Percentiles rank a stretch among this genome's conserved stretches.
These are phyloP conservation scores for Cornus suecica DNA, from an alignment of 148 eudicot species.

Conservation along the genomic window DNA sequence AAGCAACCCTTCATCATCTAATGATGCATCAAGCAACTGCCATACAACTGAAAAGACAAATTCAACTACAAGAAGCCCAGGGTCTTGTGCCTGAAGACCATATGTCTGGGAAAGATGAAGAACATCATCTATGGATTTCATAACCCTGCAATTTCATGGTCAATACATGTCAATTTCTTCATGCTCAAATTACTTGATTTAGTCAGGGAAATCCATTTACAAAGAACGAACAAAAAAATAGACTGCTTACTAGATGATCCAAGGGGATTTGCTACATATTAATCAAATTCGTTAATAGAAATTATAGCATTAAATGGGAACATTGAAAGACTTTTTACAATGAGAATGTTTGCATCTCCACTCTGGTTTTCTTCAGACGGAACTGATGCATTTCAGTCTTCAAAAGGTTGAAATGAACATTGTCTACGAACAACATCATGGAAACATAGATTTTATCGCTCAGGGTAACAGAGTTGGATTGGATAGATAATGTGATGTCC, in stretches of 20 bases:
- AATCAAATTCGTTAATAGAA: neutral
- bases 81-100: slow-evolving; percentile 56
- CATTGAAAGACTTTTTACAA: neutral
- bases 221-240: neutral
- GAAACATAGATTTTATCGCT: no score
- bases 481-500: no score
- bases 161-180: neutral
- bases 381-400: neutral
- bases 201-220: neutral
- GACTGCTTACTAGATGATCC: neutral
- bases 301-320: neutral
- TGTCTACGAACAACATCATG: neutral
- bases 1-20: slow-evolving; percentile 83
- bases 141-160: slow-evolving; percentile 59
- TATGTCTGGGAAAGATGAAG: slow-evolving; percentile 65
- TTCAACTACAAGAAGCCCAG: slow-evolving; percentile 68
- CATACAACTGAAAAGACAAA: slow-evolving; percentile 70
- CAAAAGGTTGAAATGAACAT: neutral
- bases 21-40: slow-evolving; percentile 85
- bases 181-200: neutral
- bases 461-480: no score
- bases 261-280: neutral
- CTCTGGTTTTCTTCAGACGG: neutral
- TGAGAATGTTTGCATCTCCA: neutral
- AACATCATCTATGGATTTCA: slow-evolving; percentile 70